Conservation (phyloP, 345 rosid species). For the Murraya paniculata region DNA sequence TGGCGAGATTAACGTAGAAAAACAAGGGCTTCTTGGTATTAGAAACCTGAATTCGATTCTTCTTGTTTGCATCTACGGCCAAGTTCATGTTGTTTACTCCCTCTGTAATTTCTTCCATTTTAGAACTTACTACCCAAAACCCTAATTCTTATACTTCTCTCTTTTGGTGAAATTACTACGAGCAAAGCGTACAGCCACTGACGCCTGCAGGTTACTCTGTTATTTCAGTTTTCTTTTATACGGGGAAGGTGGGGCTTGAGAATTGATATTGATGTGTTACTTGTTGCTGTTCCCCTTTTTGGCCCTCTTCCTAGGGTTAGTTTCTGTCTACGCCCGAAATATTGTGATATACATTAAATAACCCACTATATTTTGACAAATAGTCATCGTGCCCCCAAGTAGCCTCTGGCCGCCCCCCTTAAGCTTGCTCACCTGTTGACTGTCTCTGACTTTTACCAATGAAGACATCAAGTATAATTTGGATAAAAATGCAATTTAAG, state of each 20-base stretch:
- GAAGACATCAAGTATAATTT: too few relatives aligned
- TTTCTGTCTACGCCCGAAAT: background rate
- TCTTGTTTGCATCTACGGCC: conserved; percentile 53
- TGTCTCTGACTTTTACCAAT: too few relatives aligned
- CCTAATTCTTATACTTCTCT: conserved; percentile 12
- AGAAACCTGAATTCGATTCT: conserved; percentile 92
- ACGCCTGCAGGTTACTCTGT: background rate
- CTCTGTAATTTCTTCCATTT: conserved; percentile 75
- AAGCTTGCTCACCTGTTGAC: background rate
- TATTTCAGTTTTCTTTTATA: background rate
- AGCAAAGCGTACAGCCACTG: background rate
- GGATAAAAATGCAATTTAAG: too few relatives aligned
- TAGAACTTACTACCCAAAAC: conserved; percentile 2
- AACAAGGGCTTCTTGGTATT: conserved; percentile 92
- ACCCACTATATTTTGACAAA: background rate
- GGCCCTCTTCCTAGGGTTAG: background rate
- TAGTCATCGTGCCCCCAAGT: background rate
- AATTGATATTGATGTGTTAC: background rate
- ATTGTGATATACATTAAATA: too few relatives aligned
- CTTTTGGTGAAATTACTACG: background rate
- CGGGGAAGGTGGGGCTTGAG: background rate
- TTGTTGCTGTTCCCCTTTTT: background rate
- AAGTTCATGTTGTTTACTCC: conserved; percentile 60
- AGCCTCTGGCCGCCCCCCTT: background rate
- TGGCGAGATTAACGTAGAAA: conserved; percentile 95